Percentiles rank a stretch among this genome's conserved stretches.
Conservation (phyloP, 2,329 filamentous ascomycete genomes). For the Uncinocarpus reesii region DNA sequence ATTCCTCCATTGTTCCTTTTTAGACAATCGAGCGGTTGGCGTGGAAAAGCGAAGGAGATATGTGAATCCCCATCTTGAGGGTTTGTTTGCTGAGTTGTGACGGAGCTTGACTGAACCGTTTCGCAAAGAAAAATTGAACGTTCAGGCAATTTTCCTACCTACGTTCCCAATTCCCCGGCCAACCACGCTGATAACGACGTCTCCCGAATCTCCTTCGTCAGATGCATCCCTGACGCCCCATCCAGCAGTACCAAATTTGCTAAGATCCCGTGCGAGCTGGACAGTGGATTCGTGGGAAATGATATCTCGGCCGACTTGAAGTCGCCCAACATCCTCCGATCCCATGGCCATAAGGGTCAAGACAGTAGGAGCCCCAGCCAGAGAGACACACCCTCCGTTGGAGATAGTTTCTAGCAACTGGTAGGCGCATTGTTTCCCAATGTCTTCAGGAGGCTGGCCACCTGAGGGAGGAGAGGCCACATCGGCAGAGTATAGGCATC, state of each 20-base stretch:
- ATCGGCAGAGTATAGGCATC: constrained; percentile 81
- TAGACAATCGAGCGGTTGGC: no score
- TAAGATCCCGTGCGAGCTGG: constrained; percentile 70
- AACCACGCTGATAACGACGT: constrained; percentile 83
- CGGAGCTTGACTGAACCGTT: no score
- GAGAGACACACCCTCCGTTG: constrained; percentile 70
- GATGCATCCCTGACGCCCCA: constrained; percentile 78
- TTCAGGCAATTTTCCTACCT: constrained; percentile 70
- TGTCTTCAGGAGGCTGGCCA: constrained; percentile 76
- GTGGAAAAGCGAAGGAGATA: no score
- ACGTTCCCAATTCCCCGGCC: constrained; percentile 91
- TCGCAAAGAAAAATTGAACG: no score
- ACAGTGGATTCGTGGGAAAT: constrained; percentile 72
- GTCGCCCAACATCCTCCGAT: constrained; percentile 81
- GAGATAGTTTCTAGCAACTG: constrained; percentile 77
- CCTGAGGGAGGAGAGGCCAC: constrained; percentile 62
- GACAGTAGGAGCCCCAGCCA: constrained; percentile 60
- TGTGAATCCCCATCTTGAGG: neutral
- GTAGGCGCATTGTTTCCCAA: constrained; percentile 78
- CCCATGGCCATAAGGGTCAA: constrained; percentile 96
- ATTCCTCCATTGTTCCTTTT: no score
- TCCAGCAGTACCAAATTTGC: constrained; percentile 76
- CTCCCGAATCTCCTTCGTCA: constrained; percentile 51
- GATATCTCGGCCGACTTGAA: constrained; percentile 71
- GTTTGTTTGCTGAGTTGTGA: no score